Evolutionary conservation across 352 stramenopile genomes (phyloP), one percentile per base, ranked within the genome.

Genomic region (Chrysophaeum taylorii): DNA sequence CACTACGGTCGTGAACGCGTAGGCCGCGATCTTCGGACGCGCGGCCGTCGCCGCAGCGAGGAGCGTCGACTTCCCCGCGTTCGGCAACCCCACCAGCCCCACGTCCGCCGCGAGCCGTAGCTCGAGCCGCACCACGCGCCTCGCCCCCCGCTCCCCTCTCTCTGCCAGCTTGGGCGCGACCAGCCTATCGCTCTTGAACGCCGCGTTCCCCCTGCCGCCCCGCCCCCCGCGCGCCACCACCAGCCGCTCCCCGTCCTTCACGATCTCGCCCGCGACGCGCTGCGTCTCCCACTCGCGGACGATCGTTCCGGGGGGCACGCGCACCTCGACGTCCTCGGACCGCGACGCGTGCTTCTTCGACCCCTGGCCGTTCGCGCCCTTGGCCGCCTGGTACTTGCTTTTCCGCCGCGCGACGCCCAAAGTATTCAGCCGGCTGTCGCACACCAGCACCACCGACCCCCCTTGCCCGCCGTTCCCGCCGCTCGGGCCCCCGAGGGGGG

Each of bases 81-180:
- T 99, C 7, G 95, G 96, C 73, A 97, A 96, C 25, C 95, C 96
- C 2, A 99, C 87, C 29, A 99, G 92, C 29, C 94, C 95, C 12
- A 99, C 90, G 78, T 99, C 95, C 2, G 94, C 96, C 38, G 99
- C 96, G 14, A 96, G 89, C 78, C 98, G 96, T 61, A 99, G 87
- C 79, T 98, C 94, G n/a, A 99, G 72, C 68, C 92, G 86, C 57
- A 98, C 86, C 85, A 96, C 98, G 75, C 94, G 81, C 64, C 91
- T 89, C 2, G 88, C 87, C 12, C 95, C 96, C 0, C 88, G 86
- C 70, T 94, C 88, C 16, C 96, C 96, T 12, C 72, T 74, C 74
- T 92, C 85, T 52, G 76, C 76, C 33, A 90, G 78, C 69, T 79
- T 81, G 0, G 81, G 85, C 61, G 83, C 76, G 33, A 79, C 88